These are phyloP conservation scores for Lupinus albus DNA, from an alignment of 306 rosid genomes.

Conservation along the genomic window DNA sequence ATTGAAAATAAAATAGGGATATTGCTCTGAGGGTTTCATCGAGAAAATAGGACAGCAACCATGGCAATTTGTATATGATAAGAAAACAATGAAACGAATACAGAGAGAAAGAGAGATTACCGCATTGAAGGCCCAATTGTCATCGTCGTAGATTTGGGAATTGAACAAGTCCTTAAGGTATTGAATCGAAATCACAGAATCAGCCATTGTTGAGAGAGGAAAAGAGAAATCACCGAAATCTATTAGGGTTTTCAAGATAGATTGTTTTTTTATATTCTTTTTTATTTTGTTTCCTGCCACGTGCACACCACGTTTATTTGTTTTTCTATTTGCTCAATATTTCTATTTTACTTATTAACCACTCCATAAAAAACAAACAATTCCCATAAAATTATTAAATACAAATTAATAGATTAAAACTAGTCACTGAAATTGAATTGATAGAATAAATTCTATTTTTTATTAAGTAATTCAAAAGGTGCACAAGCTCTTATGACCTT, in stretches of 20 bases:
- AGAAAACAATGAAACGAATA: constrained; percentile 1
- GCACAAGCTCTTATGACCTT: too few relatives aligned
- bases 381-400: not conserved
- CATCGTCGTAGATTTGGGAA: constrained; percentile 72
- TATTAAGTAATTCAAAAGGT: too few relatives aligned
- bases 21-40: not conserved
- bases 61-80: not conserved
- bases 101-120: constrained; percentile 41
- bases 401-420: not conserved
- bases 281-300: constrained; percentile 18
- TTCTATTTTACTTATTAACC: not conserved
- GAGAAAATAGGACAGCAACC: not conserved
- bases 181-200: constrained; percentile 55
- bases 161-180: constrained; percentile 56
- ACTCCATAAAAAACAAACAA: not conserved
- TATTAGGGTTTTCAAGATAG: constrained; percentile 50
- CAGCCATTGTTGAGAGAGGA: constrained; percentile 58
- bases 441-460: not conserved
- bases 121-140: constrained; percentile 81
- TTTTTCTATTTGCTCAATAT: not conserved
- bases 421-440: not conserved
- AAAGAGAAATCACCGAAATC: constrained; percentile 4
- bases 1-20: not conserved
- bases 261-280: not conserved
- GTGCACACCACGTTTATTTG: not conserved